Percentiles rank a stretch among this genome's conserved stretches.
Evolutionary conservation across 768 basidiomycete species (phyloP).

Genomic region (Tubosaeta brunneosetosa): DNA sequence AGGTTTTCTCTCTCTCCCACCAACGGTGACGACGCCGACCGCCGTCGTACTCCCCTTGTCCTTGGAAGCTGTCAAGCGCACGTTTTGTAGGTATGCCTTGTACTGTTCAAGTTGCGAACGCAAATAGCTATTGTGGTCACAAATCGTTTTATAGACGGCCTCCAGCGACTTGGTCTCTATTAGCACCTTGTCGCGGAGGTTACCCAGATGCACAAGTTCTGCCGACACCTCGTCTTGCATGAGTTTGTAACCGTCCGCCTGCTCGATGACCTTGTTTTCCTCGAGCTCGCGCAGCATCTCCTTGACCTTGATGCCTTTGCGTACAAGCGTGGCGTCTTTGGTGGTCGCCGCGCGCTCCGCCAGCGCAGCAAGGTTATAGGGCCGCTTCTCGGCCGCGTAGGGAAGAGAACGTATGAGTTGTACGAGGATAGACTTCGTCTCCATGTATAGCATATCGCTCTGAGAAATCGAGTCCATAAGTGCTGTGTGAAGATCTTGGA

Average conservation of each 20-base stretch:
- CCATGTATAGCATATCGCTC: constrained; percentile 99
- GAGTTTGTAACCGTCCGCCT: constrained; percentile 78
- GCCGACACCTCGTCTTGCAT: constrained; percentile 98
- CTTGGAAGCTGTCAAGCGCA: constrained; percentile 81
- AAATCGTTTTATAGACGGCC: constrained; percentile 98
- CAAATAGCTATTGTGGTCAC: constrained; percentile 98
- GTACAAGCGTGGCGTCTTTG: constrained; percentile 92
- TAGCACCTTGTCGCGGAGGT: constrained; percentile 91
- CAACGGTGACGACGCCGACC: constrained; percentile 92
- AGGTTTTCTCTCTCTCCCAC: constrained; percentile 96
- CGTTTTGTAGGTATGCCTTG: constrained; percentile 98
- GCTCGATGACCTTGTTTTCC: constrained; percentile 81
- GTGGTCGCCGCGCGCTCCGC: constrained; percentile 96
- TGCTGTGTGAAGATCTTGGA: constrained; percentile 94
- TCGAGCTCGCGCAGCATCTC: constrained; percentile 97
- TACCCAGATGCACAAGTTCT: constrained; percentile 94
- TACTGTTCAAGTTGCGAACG: constrained; percentile 97
- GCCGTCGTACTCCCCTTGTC: constrained; percentile 85
- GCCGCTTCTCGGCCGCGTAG: constrained; percentile 73
- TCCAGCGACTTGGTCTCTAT: constrained; percentile 90
- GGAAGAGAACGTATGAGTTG: constrained; percentile 96
- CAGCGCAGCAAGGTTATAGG: constrained; percentile 82
- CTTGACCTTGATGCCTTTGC: constrained; percentile 98
- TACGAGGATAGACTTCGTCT: constrained; percentile 98
- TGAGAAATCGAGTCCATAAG: constrained; percentile 97